A percentile compares a stretch with the other conserved stretches of the same genome.
These are phyloP conservation scores for Curvularia lunata DNA, from an alignment of 2,329 filamentous ascomycete species.

Conservation along the genomic window DNA sequence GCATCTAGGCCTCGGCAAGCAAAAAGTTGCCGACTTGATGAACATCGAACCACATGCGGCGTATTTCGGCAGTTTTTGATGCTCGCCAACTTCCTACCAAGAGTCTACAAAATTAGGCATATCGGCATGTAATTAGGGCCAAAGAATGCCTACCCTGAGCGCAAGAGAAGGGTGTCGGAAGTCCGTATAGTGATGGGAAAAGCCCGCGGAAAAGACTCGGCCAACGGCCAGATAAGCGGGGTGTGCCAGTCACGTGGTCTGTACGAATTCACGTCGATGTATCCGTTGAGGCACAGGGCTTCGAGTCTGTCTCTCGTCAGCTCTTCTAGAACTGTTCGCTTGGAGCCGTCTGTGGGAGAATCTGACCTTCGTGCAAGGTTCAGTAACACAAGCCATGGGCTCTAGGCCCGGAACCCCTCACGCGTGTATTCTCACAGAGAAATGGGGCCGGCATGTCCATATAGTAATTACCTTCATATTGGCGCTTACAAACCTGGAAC, in stretches of 20 bases:
- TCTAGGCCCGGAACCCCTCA: slow-evolving; percentile 14
- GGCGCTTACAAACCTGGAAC: slow-evolving; percentile 25
- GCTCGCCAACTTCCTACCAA: neutral
- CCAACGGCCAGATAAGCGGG: slow-evolving; percentile 4
- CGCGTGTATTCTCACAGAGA: slow-evolving; percentile 12
- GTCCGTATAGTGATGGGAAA: neutral
- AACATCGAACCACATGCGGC: slow-evolving; percentile 12
- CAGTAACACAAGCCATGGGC: neutral
- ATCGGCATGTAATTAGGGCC: neutral
- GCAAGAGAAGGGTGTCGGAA: neutral
- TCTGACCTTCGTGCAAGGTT: neutral
- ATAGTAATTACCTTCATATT: slow-evolving; percentile 18
- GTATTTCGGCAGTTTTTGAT: slow-evolving; percentile 11
- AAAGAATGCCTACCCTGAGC: neutral
- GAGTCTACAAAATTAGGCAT: neutral
- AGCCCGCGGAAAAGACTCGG: slow-evolving; percentile 1
- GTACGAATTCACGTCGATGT: neutral
- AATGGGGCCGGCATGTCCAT: slow-evolving; percentile 16
- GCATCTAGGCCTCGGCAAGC: slow-evolving; percentile 9
- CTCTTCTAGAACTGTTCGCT: neutral
- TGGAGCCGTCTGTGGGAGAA: neutral
- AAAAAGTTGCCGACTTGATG: slow-evolving; percentile 6
- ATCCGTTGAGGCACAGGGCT: neutral
- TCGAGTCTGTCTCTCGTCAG: neutral
- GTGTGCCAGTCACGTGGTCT: slow-evolving; percentile 6